Evolutionary conservation across 352 stramenopile genomes (phyloP), one percentile per base, ranked within the genome.

Genomic region (Pythium insidiosum): DNA sequence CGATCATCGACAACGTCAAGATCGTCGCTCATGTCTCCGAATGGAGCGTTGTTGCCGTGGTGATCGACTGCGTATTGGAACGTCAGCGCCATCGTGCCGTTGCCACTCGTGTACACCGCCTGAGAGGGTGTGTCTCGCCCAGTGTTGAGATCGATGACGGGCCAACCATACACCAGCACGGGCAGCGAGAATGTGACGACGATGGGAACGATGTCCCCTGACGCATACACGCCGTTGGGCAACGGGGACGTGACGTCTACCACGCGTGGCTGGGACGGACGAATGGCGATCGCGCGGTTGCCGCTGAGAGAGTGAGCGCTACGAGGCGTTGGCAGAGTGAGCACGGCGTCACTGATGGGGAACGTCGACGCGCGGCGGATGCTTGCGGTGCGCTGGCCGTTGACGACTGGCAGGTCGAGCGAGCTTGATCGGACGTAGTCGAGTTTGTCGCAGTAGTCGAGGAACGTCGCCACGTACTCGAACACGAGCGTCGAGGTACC

Each of bases 1-100:
- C 72, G 73, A 28, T 87, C 74, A 30, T 86, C 77, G 0, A 69
- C 43, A 0, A 87, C 62, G 13, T 76, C 71, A 6, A 89, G 43
- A 7, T 38, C 39, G 3, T 44, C 31, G 11, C 60, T 66, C 0
- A 40, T 40, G 34, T 89, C 77, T 33, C 64, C 68, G 3, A n/a
- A n/a, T n/a, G n/a, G n/a, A n/a, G n/a, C n/a, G n/a, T n/a, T n/a
- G n/a, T n/a, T n/a, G n/a, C n/a, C n/a, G n/a, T n/a, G n/a, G n/a
- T 66, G 42, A 3, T 47, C 35, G 7, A 89, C 35, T 2, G 48
- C 33, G 22, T 89, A 87, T 3, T 58, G 36, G 33, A 89, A 89
- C 7, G 53, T 61, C 3, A 89, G 53, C 10, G 47, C 68, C 11
- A 24, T 39, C 0, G 77, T 71, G 13, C 38, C 47, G 26, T 82